Evolutionary conservation across 2,329 filamentous ascomycete species (phyloP).

Genomic region (Thermoascus crustaceus): DNA sequence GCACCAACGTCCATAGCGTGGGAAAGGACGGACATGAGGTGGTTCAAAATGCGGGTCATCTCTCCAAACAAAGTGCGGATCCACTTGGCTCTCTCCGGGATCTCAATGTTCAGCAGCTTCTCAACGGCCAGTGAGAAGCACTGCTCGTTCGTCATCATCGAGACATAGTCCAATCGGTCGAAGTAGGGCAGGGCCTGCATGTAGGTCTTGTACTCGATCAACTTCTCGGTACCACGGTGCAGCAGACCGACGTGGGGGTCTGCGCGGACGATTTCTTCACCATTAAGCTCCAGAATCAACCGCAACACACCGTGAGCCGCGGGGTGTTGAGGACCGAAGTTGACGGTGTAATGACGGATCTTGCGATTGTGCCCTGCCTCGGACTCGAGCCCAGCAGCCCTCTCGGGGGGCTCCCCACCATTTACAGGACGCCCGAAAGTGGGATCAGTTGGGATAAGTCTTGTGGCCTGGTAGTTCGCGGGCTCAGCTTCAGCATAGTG

Average conservation of each 20-base stretch:
- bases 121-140: conserved; percentile 92
- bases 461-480: conserved; percentile 41
- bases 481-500: conserved; percentile 48
- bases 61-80: conserved; percentile 94
- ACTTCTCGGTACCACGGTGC: conserved; percentile 95
- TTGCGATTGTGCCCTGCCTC: conserved; percentile 55
- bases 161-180: conserved; percentile 96
- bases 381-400: conserved; percentile 41
- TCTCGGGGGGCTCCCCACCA: conserved; percentile 31
- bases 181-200: conserved; percentile 97
- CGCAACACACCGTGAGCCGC: conserved; percentile 97
- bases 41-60: conserved; percentile 88
- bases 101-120: conserved; percentile 94
- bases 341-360: conserved; percentile 98
- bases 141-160: conserved; percentile 99
- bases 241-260: conserved; percentile 95
- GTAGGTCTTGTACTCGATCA: conserved; percentile 99
- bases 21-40: conserved; percentile 93
- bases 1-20: conserved; percentile 99
- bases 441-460: conserved; percentile 51
- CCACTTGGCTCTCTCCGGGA: conserved; percentile 91
- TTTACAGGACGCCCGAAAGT: conserved; percentile 42
- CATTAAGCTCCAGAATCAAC: conserved; percentile 93
- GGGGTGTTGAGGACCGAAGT: conserved; percentile 97
- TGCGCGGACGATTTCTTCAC: conserved; percentile 92